A percentile compares a stretch with the other conserved stretches of the same genome.
Conservation (phyloP, 1,139 yeast species). For the Suhomyces wounanorum region DNA sequence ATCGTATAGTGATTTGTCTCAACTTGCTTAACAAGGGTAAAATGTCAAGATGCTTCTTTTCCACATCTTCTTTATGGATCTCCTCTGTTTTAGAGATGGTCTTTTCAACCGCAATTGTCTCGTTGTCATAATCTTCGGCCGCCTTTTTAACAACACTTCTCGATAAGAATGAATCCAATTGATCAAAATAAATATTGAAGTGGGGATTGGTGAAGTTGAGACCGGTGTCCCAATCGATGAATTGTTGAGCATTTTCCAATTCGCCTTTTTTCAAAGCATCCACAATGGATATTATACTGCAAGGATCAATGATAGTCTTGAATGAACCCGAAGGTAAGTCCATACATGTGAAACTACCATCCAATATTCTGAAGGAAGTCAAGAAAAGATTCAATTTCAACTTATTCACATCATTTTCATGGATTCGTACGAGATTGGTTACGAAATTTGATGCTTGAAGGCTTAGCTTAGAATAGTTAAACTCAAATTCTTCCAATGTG, state of each 20-base stretch:
- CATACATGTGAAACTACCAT: slow-evolving; percentile 33
- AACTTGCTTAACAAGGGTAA: slow-evolving; percentile 14
- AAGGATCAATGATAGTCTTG: slow-evolving; percentile 16
- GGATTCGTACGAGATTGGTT: slow-evolving; percentile 14
- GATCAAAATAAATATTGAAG: slow-evolving; percentile 44
- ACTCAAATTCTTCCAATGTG: slow-evolving; percentile 35
- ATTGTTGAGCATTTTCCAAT: slow-evolving; percentile 12
- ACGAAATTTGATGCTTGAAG: slow-evolving; percentile 26
- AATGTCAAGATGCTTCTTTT: not conserved
- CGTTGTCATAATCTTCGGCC: not conserved
- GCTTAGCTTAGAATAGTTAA: slow-evolving; percentile 23
- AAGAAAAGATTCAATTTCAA: slow-evolving; percentile 21
- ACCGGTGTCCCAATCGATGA: slow-evolving; percentile 16
- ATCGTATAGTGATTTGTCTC: slow-evolving; percentile 26
- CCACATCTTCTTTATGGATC: not conserved
- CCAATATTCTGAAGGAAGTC: slow-evolving; percentile 33
- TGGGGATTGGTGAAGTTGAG: slow-evolving; percentile 33
- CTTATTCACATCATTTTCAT: slow-evolving; percentile 15
- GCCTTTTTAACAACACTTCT: not conserved
- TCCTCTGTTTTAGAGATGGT: not conserved
- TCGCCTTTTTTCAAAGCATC: slow-evolving; percentile 13
- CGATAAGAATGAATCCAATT: slow-evolving; percentile 21
- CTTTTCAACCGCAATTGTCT: slow-evolving; percentile 3
- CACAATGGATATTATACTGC: slow-evolving; percentile 12
- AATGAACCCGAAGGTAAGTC: slow-evolving; percentile 42